Evolutionary conservation across 2,329 filamentous ascomycete species (phyloP), one percentile per base, ranked within the genome.

Genomic region (Xylaria sp.): DNA sequence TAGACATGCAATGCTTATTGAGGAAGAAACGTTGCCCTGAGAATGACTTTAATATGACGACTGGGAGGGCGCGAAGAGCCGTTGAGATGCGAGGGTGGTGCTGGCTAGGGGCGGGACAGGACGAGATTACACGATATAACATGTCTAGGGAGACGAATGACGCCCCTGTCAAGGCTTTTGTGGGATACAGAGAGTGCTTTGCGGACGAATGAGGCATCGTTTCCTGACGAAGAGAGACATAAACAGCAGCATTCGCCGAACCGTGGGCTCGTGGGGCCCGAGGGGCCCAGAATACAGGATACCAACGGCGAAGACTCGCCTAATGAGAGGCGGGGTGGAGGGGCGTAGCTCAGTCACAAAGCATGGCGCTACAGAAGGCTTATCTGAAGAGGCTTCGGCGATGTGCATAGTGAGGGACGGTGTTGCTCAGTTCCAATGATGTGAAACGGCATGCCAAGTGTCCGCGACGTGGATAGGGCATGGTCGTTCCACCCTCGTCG

Each of bases 271-370:
- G 52, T 52, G 58, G 55, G 55, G 56, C 55, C 39, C 44, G 47
- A 50, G 29, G 37, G 20, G 44, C 50, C 58, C 54, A 58, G 58
- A 50, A 48, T 50, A 39, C 54, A 58, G 58, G 52, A 48, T 50
- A 39, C 40, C 39, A 58, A 57, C 38, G 58, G 58, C 50, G 48
- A 58, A 61, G 54, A 54, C 58, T 61, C 58, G 58, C 58, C 58
- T 61, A 61, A 58, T 47, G 17, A 48, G n/a, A n/a, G n/a, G n/a
- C n/a, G n/a, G n/a, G n/a, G n/a, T n/a, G n/a, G n/a, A n/a, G n/a
- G 58, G 52, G 55, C 55, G 54, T 53, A 46, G 18, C 41, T 47
- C 56, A 47, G 55, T 51, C 38, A 58, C 56, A 51, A 48, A 42
- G 39, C 40, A 56, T 61, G 58, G 58, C 58, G 47, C 58, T 48